Conservation (phyloP, 2,329 filamentous ascomycete genomes). For the Colletotrichum sidae region DNA sequence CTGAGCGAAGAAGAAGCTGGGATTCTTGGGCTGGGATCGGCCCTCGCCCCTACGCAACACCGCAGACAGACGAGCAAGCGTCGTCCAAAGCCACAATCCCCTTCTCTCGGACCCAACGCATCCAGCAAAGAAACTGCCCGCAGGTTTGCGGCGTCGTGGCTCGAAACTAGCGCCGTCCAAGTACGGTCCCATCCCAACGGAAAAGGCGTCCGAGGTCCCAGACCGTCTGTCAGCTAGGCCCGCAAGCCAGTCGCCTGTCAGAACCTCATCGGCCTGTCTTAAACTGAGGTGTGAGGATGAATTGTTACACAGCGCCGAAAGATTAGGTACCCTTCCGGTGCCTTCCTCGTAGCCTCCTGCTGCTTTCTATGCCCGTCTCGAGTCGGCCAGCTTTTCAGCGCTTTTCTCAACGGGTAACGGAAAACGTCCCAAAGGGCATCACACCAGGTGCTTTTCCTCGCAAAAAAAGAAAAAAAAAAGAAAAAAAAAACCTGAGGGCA, state of each 20-base stretch:
- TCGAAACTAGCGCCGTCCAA: background rate
- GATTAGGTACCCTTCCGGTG: background rate
- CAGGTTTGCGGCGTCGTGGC: background rate
- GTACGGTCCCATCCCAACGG: constrained; percentile 12
- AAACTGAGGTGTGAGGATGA: background rate
- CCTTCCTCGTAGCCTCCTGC: background rate
- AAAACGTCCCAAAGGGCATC: too few species aligned
- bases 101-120: constrained; percentile 1
- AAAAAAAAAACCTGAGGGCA: too few species aligned
- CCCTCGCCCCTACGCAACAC: too few species aligned
- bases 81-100: background rate
- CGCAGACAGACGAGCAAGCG: background rate
- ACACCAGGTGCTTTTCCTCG: too few species aligned
- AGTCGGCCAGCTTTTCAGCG: background rate
- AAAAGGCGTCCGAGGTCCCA: constrained; percentile 17
- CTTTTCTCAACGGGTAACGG: too few species aligned
- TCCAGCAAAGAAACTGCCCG: background rate
- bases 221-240: background rate
- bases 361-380: background rate
- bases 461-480: too few species aligned
- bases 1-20: too few species aligned
- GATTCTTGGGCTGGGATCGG: too few species aligned
- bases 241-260: constrained; percentile 14
- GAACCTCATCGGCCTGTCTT: constrained; percentile 2
- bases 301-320: background rate